These are phyloP conservation scores for Solanum piurae DNA, from an alignment of 257 asterid genomes.

Conservation along the genomic window DNA sequence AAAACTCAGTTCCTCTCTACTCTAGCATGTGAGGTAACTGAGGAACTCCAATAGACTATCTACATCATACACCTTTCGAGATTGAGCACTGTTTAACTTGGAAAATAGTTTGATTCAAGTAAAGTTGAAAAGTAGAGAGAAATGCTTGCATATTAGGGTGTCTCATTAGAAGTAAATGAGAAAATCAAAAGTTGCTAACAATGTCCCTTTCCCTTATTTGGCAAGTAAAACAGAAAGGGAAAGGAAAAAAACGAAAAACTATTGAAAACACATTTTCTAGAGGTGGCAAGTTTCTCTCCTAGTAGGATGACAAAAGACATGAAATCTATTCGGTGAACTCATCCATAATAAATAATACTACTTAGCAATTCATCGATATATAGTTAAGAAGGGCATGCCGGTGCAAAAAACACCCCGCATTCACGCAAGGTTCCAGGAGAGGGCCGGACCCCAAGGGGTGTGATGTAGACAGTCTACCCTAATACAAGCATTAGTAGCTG, in stretches of 20 bases:
- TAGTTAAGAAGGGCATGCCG: neutral
- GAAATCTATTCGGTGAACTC: neutral
- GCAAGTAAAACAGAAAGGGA: neutral
- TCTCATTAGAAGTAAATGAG: too few relatives aligned
- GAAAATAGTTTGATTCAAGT: neutral
- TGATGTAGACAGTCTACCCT: neutral
- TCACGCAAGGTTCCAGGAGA: neutral
- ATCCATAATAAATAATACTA: neutral
- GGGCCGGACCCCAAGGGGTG: neutral
- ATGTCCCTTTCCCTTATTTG: too few relatives aligned
- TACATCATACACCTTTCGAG: neutral
- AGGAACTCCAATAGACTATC: neutral
- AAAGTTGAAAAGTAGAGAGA: too few relatives aligned
- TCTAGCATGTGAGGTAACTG: neutral
- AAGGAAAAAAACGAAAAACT: neutral
- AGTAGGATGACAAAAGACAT: neutral
- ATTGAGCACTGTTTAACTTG: neutral
- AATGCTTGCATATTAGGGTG: too few relatives aligned
- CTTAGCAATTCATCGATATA: neutral
- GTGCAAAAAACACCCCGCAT: neutral
- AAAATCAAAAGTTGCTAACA: too few relatives aligned
- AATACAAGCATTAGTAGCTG: neutral
- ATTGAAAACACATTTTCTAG: neutral
- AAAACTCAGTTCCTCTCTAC: neutral
- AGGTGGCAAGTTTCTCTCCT: neutral